Evolutionary conservation across 177 flowering plant genomes (phyloP), one percentile per base, ranked within the genome.

Genomic region (Tripterygium wilfordii): DNA sequence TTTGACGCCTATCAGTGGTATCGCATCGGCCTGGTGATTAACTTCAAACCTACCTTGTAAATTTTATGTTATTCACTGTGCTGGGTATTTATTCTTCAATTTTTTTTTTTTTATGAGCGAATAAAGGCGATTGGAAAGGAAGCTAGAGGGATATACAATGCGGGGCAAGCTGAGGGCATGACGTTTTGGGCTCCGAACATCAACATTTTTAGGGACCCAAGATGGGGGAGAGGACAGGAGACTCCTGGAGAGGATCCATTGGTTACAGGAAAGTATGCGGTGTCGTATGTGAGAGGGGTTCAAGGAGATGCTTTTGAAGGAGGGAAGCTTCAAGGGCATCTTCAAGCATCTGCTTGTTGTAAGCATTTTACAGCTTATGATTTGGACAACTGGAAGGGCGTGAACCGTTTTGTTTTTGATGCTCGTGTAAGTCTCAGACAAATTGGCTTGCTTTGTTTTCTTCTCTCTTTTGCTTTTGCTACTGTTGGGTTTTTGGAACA

Each of bases 151-250:
- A 42, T 91, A 27, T 88, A 77, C 63, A 88, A 91, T 63, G 77
- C 61, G 0, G 98, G 98, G 16, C 85, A 88, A 60, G 85, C 94
- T 1, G 56, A 4, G 1, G 98, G 98, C 18, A 69, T 91, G 81
- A 83, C 98, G 40, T 91, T 88, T 60, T 91, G 98, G 98, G 86
- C 98, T 3, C 98, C 98, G 2, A 91, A 91, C 45, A 91, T 91
- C 19, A 91, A 91, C 64, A 70, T 91, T 24, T 88, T 82, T n/a
- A 68, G 98, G 56, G 98, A 91, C 51, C 98, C 96, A 25, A 76
- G 98, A 66, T 91, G 98, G 96, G 98, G 98, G 8, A 80, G 98
- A 71, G 98, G 98, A 35, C 96, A 88, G n/a, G n/a, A n/a, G n/a
- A 92, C 98, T 0, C 96, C 96, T 0, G 98, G 98, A 1, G 96